Evolutionary conservation across 306 rosid species (phyloP).

Genomic region (Vachellia collinsii): DNA sequence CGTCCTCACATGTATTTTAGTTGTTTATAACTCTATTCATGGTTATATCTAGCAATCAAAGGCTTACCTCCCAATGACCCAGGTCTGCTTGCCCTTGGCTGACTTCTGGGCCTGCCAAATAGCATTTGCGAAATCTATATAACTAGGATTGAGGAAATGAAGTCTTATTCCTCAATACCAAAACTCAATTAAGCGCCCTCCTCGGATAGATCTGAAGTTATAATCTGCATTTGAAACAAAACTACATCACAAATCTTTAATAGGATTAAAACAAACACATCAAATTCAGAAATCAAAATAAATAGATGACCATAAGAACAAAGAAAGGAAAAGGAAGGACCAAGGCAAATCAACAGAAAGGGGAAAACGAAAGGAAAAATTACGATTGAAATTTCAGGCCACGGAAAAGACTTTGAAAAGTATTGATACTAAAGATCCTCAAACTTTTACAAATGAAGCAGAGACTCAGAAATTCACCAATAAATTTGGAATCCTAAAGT

Average conservation of each 20-base stretch:
- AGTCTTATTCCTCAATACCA: constrained; percentile 41
- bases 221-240: constrained; percentile 48
- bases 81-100: constrained; percentile 70
- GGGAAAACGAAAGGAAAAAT: constrained; percentile 10
- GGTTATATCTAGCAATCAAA: constrained; percentile 13
- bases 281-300: constrained; percentile 19
- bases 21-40: not conserved
- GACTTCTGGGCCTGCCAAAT: constrained; percentile 69
- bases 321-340: constrained; percentile 5
- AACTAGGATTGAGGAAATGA: constrained; percentile 19
- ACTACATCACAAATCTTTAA: constrained; percentile 34
- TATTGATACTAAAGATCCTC: constrained; percentile 20
- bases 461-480: constrained; percentile 31
- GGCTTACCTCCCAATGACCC: constrained; percentile 83
- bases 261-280: not conserved
- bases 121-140: constrained; percentile 61
- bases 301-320: not conserved
- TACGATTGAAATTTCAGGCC: constrained; percentile 7
- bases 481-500: constrained; percentile 33
- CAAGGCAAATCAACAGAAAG: not conserved
- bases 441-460: constrained; percentile 26
- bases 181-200: constrained; percentile 45
- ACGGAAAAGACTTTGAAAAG: constrained; percentile 33
- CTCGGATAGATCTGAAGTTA: constrained; percentile 37
- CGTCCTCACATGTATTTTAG: not conserved